phyloP scores from a whole-genome alignment of 2,329 filamentous ascomycete species.

The Fonsecaea nubica region DNA sequence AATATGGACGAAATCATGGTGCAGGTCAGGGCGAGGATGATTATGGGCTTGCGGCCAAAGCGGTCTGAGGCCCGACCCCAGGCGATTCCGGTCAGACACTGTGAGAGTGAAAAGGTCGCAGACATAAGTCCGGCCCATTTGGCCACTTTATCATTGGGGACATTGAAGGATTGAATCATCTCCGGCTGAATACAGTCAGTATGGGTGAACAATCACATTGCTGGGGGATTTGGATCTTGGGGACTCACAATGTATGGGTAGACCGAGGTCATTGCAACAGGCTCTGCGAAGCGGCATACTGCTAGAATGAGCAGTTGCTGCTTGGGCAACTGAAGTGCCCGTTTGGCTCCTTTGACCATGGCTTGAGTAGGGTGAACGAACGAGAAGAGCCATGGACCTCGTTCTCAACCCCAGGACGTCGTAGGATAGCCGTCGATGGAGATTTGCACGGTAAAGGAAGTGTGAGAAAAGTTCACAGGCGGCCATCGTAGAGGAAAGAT shows the following conservation, averaged over 20 bases:
- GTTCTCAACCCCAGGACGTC: neutral
- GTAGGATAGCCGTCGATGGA: neutral
- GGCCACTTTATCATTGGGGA: constrained; percentile 73
- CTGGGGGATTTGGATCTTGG: neutral
- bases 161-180: constrained; percentile 81
- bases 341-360: constrained; percentile 35
- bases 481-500: neutral
- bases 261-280: constrained; percentile 71
- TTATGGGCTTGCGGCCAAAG: constrained; percentile 81
- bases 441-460: neutral
- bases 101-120: constrained; percentile 73
- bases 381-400: constrained; percentile 28
- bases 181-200: constrained; percentile 63
- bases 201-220: neutral
- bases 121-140: constrained; percentile 81
- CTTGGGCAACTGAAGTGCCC: constrained; percentile 69
- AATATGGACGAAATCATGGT: constrained; percentile 82
- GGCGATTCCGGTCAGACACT: constrained; percentile 73
- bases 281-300: constrained; percentile 79
- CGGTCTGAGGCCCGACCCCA: constrained; percentile 80
- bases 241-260: constrained; percentile 62
- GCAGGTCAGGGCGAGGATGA: constrained; percentile 73
- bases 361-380: constrained; percentile 13
- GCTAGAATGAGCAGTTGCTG: constrained; percentile 80
- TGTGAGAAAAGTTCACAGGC: neutral